Percentiles rank a stretch among this genome's conserved stretches.
Evolutionary conservation across 768 basidiomycete genomes (phyloP).

Genomic region (Postia placenta): DNA sequence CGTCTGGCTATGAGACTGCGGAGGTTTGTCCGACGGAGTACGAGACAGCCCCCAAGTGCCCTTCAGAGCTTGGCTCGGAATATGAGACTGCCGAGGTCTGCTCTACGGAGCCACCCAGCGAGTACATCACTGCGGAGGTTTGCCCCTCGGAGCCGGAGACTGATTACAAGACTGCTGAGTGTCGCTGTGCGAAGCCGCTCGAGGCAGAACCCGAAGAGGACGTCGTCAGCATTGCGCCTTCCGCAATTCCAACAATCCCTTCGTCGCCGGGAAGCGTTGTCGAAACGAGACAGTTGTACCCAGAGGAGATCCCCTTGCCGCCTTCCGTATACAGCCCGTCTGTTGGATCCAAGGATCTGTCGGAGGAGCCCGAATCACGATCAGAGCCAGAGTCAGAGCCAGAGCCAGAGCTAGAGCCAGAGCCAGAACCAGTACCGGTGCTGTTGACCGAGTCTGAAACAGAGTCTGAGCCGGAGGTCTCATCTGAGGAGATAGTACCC

Average conservation of each 20-base stretch:
- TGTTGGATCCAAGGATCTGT: slow-evolving; percentile 17
- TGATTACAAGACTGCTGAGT: slow-evolving; percentile 44
- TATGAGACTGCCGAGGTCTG: slow-evolving; percentile 38
- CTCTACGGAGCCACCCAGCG: slow-evolving; percentile 31
- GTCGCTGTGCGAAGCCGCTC: slow-evolving; percentile 18
- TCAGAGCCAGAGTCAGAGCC: slow-evolving; percentile 22
- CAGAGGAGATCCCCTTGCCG: slow-evolving; percentile 39
- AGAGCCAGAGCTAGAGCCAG: too few relatives aligned
- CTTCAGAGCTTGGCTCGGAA: slow-evolving; percentile 34
- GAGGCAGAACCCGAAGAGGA: slow-evolving; percentile 16
- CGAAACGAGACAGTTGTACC: slow-evolving; percentile 11
- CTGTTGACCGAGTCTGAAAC: too few relatives aligned
- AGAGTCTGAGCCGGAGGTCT: slow-evolving; percentile 11
- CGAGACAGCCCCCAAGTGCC: slow-evolving; percentile 26
- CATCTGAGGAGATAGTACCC: slow-evolving; percentile 18
- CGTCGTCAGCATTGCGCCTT: slow-evolving; percentile 19
- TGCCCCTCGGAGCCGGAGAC: slow-evolving; percentile 38
- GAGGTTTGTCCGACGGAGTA: slow-evolving; percentile 32
- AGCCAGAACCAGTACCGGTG: too few relatives aligned
- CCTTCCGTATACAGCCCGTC: slow-evolving; percentile 26
- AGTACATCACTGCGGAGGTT: slow-evolving; percentile 46
- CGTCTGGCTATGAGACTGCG: slow-evolving; percentile 38
- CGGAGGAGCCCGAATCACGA: slow-evolving; percentile 17
- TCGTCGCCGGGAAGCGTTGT: slow-evolving; percentile 10
- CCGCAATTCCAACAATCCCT: slow-evolving; percentile 26